Evolutionary conservation across 148 eudicot species (phyloP).

Genomic region (Vaccinium macrocarpon): DNA sequence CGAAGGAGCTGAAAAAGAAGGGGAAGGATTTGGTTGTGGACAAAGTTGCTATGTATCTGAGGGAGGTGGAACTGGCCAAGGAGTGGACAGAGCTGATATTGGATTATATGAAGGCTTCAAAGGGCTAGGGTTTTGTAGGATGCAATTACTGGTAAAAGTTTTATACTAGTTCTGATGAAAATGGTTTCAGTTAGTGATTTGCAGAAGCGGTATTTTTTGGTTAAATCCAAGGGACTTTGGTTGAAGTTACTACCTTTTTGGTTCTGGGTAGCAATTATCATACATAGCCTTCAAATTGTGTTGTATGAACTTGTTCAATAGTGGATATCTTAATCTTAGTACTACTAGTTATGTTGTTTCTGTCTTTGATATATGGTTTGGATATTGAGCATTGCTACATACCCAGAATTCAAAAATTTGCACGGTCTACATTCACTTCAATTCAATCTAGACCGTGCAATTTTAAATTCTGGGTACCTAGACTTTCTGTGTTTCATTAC

Average conservation of each 20-base stretch:
- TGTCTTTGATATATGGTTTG: neutral
- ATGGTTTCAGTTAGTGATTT: no score
- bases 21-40: conserved; percentile 31
- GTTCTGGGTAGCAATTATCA: neutral
- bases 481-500: no score
- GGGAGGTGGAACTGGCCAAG: conserved; percentile 18
- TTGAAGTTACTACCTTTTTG: neutral
- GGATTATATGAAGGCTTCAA: conserved; percentile 22
- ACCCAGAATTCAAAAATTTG: no score
- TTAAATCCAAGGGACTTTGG: neutral
- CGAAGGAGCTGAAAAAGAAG: conserved; percentile 41
- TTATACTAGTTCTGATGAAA: neutral
- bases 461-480: no score
- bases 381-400: neutral
- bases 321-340: neutral
- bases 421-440: no score
- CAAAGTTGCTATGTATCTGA: conserved; percentile 20
- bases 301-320: neutral
- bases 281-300: neutral
- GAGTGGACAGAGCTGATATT: conserved; percentile 22
- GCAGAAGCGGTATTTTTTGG: neutral
- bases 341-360: neutral
- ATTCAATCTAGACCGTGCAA: no score
- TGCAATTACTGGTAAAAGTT: neutral
- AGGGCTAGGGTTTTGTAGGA: neutral